Evolutionary conservation across 495 filamentous ascomycete species (phyloP), one percentile per base, ranked within the genome.

Genomic region (Beverwykella pulmonaria): DNA sequence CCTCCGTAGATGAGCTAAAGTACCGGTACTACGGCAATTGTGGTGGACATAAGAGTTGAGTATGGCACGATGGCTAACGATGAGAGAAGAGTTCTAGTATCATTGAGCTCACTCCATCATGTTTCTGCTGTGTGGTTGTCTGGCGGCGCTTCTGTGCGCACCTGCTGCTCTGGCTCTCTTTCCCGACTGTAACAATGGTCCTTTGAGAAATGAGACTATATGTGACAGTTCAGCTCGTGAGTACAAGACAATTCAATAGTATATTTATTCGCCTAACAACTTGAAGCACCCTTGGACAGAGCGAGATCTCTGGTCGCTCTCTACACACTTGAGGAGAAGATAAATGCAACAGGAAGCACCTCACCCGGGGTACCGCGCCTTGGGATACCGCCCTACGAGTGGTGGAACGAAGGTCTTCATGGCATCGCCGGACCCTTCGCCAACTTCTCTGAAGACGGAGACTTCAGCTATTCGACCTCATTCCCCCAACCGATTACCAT

Each of bases 401-500:
- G 81, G 78, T 83, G 78, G 76, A 73, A 77, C 29, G 81, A 83
- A 72, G 83, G 82, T 5, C 78, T 89, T 1, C 86, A 89, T 72
- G 86, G 86, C 5, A 72, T 89, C 0, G 84, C 79, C 39, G 71
- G 63, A 6, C 80, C 77, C 12, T 82, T 82, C 5, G 84, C 83
- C 1, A 82, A 82, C 23, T 85, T 83, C 68, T 72, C 80, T 1
- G 71, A 76, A 23, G 74, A 74, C 1, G 83, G 81, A 1, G 79
- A 82, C 23, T 88, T 78, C 71, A 80, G 75, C 68, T 86, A 83
- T 75, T 82, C 86, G 0, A 88, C 86, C 0, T 85, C 83, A 0
- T 88, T 88, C 71, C 86, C 87, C 0, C 78, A 80, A 67, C 86
- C 86, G 0, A 86, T 89, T 44, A 70, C 81, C 0, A 81, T 85